Conservation (phyloP, 2,329 filamentous ascomycete genomes). For the Talaromyces albobiverticillius region DNA sequence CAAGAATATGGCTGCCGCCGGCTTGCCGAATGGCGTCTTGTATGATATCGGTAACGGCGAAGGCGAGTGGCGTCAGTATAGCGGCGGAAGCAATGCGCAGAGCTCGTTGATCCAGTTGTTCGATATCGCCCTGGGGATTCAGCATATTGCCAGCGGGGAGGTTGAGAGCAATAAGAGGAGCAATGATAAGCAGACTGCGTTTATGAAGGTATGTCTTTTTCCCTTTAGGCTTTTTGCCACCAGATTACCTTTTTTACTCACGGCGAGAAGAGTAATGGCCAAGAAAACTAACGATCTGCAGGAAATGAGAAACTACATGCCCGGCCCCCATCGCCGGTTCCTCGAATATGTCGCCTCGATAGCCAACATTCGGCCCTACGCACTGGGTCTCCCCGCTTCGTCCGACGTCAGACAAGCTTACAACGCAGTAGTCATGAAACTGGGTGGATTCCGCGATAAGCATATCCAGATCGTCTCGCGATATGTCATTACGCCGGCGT, state of each 20-base stretch:
- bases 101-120: constrained; percentile 55
- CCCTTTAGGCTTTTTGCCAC: too few species aligned
- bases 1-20: constrained; percentile 53
- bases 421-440: constrained; percentile 44
- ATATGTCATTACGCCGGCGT: constrained; percentile 50
- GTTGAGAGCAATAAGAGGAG: constrained; percentile 20
- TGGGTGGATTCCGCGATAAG: constrained; percentile 49
- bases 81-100: constrained; percentile 56
- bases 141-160: constrained; percentile 43
- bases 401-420: constrained; percentile 41
- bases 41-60: constrained; percentile 50
- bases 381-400: constrained; percentile 32
- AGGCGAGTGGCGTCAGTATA: constrained; percentile 50
- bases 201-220: constrained; percentile 22
- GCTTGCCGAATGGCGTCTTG: constrained; percentile 51
- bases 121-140: constrained; percentile 51
- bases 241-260: too few species aligned
- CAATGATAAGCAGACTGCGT: constrained; percentile 26
- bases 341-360: constrained; percentile 44
- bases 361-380: constrained; percentile 47
- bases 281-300: constrained; percentile 20
- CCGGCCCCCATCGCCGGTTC: constrained; percentile 51
- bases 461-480: constrained; percentile 54
- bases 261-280: too few species aligned
- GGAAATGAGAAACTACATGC: constrained; percentile 57